phyloP scores from a whole-genome alignment of 1,284 basidiomycete species.

The Phylloporus sp. region DNA sequence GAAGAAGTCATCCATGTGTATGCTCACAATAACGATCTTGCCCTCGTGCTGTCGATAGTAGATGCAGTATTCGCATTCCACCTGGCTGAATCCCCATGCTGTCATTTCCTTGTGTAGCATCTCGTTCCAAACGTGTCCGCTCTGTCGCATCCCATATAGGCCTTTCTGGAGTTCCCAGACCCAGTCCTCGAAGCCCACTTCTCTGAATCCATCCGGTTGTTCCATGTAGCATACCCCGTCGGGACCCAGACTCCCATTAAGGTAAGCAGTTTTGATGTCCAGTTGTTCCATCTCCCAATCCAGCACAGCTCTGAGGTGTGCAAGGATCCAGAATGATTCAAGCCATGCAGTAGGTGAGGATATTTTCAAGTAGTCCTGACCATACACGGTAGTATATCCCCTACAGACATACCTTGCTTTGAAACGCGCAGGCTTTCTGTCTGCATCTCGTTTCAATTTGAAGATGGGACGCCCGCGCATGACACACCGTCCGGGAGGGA shows the following conservation, averaged over 20 bases:
- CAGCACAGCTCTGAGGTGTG: neutral
- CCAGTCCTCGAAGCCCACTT: neutral
- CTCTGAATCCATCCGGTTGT: neutral
- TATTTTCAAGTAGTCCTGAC: conserved; percentile 3
- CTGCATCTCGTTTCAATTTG: too few species aligned
- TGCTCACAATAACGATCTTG: neutral
- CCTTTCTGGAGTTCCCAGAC: neutral
- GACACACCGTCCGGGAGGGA: too few species aligned
- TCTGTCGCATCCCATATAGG: neutral
- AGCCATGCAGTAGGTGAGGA: neutral
- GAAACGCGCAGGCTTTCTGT: too few species aligned
- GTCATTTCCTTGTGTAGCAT: neutral
- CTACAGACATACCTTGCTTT: neutral
- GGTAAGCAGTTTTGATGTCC: conserved; percentile 7
- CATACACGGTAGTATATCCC: conserved; percentile 1
- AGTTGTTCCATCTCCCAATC: conserved; percentile 17
- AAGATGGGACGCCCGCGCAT: too few species aligned
- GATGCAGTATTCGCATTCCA: neutral
- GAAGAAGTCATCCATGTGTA: neutral
- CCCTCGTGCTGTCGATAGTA: neutral
- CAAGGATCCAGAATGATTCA: conserved; percentile 3
- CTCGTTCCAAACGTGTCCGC: neutral
- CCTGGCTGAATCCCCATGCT: neutral
- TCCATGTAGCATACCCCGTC: neutral
- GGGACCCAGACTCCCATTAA: neutral